Conservation (phyloP, 495 filamentous ascomycete genomes). For the Trichoderma reesei region DNA sequence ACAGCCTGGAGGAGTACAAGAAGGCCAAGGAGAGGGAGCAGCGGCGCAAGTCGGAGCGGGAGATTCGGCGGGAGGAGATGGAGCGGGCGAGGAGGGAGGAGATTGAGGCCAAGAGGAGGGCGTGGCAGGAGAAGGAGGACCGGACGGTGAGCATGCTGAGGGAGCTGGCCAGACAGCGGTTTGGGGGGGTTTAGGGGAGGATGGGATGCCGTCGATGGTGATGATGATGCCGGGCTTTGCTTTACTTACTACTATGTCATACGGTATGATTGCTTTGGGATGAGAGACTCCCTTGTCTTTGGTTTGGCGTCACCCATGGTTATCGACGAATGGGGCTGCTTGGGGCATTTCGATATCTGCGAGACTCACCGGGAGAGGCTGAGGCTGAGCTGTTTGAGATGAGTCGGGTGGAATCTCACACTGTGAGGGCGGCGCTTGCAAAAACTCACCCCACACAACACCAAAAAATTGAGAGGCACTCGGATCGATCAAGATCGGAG, state of each 20-base stretch:
- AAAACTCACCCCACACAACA: neutral
- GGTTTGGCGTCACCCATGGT: no score
- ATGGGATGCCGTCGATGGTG: neutral
- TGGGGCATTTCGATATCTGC: no score
- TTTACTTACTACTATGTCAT: no score
- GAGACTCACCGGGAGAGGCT: no score
- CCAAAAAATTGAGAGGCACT: neutral
- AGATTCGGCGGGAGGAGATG: conserved; percentile 56
- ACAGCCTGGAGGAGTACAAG: conserved; percentile 47
- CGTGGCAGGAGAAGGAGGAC: conserved; percentile 51
- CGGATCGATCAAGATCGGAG: neutral
- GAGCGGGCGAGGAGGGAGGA: conserved; percentile 49
- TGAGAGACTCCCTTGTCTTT: no score
- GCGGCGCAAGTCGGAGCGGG: conserved; percentile 54
- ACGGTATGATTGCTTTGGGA: no score
- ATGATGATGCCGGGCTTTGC: neutral
- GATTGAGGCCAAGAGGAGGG: conserved; percentile 51
- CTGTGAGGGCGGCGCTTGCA: neutral
- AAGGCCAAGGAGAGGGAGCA: conserved; percentile 42
- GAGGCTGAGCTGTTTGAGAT: no score
- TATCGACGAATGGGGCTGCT: no score
- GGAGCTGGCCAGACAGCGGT: conserved; percentile 49
- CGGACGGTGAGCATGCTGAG: conserved; percentile 56
- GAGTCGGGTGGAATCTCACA: neutral
- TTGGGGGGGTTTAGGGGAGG: conserved; percentile 31